A percentile compares a stretch with the other conserved stretches of the same genome.
Conservation (phyloP, 768 basidiomycete genomes). For the Russula abietina region DNA sequence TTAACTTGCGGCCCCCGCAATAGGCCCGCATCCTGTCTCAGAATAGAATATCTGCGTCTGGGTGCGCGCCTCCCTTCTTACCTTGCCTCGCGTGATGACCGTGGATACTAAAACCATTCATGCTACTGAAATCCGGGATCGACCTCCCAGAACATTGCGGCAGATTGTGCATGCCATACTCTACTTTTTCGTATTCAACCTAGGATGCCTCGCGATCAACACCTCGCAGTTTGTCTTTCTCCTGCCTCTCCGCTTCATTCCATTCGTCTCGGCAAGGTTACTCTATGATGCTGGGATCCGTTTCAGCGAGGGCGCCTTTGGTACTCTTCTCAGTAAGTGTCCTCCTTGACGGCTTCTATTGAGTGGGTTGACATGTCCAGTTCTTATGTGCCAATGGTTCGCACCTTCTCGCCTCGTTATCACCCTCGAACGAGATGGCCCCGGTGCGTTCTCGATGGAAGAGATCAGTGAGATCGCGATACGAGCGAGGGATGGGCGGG, state of each 20-base stretch:
- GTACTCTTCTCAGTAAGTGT: constrained; percentile 58
- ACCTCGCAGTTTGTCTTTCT: constrained; percentile 66
- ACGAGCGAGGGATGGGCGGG: constrained; percentile 50
- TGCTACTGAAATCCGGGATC: constrained; percentile 46
- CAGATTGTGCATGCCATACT: constrained; percentile 45
- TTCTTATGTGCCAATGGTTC: constrained; percentile 77
- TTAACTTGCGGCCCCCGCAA: background rate
- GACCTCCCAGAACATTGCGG: constrained; percentile 50
- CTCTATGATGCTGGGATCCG: constrained; percentile 67
- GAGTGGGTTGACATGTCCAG: constrained; percentile 33
- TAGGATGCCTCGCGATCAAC: constrained; percentile 65
- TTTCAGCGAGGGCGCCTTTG: constrained; percentile 81
- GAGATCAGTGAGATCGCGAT: constrained; percentile 54
- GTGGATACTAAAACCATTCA: constrained; percentile 22
- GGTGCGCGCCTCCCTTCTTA: too few relatives aligned
- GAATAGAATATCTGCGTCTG: background rate
- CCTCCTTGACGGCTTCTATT: background rate
- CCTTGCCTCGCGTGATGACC: background rate
- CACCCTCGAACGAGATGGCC: constrained; percentile 67
- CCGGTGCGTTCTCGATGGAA: constrained; percentile 53
- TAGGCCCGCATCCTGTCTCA: too few relatives aligned
- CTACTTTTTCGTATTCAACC: constrained; percentile 53
- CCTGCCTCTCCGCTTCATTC: constrained; percentile 59
- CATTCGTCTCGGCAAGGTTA: constrained; percentile 47
- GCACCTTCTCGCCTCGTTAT: constrained; percentile 68